Percentiles rank a stretch among this genome's conserved stretches.
phyloP scores from a whole-genome alignment of 2,329 filamentous ascomycete species.

The Nakataea oryzae region DNA sequence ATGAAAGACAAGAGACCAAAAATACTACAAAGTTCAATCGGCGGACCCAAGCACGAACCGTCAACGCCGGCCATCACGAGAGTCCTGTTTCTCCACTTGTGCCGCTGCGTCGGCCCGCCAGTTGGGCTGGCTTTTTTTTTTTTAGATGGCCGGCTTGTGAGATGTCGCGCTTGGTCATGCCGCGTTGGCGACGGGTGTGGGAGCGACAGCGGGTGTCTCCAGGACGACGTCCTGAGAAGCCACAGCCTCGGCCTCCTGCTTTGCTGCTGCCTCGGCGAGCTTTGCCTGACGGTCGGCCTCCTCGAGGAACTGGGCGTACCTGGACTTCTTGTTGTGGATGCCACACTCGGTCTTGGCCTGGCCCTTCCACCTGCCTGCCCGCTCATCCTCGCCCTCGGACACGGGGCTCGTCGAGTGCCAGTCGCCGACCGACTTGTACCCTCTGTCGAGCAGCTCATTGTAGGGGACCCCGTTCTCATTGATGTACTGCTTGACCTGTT shows the following conservation, averaged over 20 bases:
- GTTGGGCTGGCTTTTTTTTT: not conserved
- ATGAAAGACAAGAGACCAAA: not conserved
- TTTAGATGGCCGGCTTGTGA: not conserved
- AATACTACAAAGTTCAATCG: not conserved
- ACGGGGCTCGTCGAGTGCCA: constrained; percentile 96
- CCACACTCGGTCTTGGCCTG: constrained; percentile 94
- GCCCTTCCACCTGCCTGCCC: constrained; percentile 94
- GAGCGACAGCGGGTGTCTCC: not conserved
- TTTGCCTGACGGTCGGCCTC: constrained; percentile 1
- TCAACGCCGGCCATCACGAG: not conserved
- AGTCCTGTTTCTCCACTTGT: not conserved
- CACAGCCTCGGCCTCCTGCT: not conserved
- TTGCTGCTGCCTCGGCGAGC: not conserved
- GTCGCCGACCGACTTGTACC: constrained; percentile 98
- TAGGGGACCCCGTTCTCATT: constrained; percentile 81
- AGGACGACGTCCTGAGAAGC: not conserved
- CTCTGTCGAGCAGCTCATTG: constrained; percentile 79
- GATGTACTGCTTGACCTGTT: constrained; percentile 82
- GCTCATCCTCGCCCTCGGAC: constrained; percentile 85
- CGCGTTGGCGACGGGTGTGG: not conserved
- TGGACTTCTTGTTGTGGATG: constrained; percentile 95
- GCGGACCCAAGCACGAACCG: not conserved
- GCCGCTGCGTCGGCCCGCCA: not conserved
- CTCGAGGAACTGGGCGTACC: constrained; percentile 74
- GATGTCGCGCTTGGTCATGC: not conserved